A percentile compares a stretch with the other conserved stretches of the same genome.
Conservation (phyloP, 2,329 filamentous ascomycete species). For the Stagonosporopsis cucurbitacearum region DNA sequence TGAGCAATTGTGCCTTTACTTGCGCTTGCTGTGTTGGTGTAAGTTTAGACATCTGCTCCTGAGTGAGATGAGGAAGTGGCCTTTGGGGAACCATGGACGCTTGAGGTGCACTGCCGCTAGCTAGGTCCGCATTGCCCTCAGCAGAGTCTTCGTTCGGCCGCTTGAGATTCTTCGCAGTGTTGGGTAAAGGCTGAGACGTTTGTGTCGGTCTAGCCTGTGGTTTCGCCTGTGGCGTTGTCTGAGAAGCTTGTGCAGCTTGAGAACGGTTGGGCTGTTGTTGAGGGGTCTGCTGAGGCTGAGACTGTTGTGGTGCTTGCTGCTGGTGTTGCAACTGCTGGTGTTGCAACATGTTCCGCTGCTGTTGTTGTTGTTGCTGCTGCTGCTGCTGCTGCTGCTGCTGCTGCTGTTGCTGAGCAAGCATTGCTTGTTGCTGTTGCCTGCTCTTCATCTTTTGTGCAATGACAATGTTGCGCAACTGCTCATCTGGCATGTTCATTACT, state of each 20-base stretch:
- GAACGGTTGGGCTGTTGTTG: slow-evolving; percentile 14
- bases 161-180: slow-evolving; percentile 38
- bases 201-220: slow-evolving; percentile 28
- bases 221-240: slow-evolving; percentile 21
- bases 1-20: slow-evolving; percentile 42
- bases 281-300: slow-evolving; percentile 12
- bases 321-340: slow-evolving; percentile 13
- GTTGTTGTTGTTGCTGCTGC: slow-evolving; percentile 24
- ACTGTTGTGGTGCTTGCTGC: slow-evolving; percentile 21
- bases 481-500: slow-evolving; percentile 38
- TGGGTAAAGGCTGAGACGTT: slow-evolving; percentile 29
- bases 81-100: slow-evolving; percentile 46
- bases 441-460: slow-evolving; percentile 31
- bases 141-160: slow-evolving; percentile 52
- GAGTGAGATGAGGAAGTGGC: slow-evolving; percentile 38
- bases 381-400: slow-evolving; percentile 32
- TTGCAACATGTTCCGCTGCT: slow-evolving; percentile 45
- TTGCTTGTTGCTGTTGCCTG: slow-evolving; percentile 27
- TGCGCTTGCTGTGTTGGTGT: slow-evolving; percentile 42
- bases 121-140: slow-evolving; percentile 44
- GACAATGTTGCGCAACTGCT: slow-evolving; percentile 38
- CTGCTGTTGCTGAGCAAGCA: slow-evolving; percentile 8
- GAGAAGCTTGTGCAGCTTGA: slow-evolving; percentile 6
- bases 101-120: slow-evolving; percentile 38
- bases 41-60: slow-evolving; percentile 44